Evolutionary conservation across 129 eudicot species (phyloP).

Genomic region (Flaveria trinervia): DNA sequence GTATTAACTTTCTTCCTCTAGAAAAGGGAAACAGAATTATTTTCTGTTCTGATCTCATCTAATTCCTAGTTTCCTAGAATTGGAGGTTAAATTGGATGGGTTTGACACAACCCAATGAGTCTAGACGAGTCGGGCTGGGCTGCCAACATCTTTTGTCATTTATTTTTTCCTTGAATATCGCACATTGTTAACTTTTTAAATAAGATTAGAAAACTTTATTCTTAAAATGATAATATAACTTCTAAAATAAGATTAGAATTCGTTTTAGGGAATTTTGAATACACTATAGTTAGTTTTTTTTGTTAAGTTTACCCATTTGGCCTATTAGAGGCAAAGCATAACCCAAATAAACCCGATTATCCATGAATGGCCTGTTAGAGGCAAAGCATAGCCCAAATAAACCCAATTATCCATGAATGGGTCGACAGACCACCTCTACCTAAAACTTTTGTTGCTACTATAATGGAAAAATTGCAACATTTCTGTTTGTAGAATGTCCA

Average conservation of each 20-base stretch:
- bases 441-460: neutral
- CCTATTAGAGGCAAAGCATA: neutral
- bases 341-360: neutral
- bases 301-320: neutral
- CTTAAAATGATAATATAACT: neutral
- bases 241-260: neutral
- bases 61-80: neutral
- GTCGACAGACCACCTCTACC: neutral
- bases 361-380: neutral
- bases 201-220: neutral
- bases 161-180: neutral
- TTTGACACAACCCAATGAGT: too few species aligned
- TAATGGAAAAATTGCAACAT: neutral
- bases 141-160: neutral
- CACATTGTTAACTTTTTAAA: neutral
- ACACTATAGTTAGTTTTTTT: neutral
- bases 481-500: neutral
- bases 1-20: neutral
- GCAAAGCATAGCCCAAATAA: neutral
- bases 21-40: neutral
- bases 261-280: neutral
- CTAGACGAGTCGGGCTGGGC: neutral
- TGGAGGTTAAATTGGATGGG: neutral
- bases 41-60: neutral
- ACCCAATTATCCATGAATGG: neutral